Evolutionary conservation across 164 flowering plant genomes (phyloP), one percentile per base, ranked within the genome.

Genomic region (Vitis rupestris): DNA sequence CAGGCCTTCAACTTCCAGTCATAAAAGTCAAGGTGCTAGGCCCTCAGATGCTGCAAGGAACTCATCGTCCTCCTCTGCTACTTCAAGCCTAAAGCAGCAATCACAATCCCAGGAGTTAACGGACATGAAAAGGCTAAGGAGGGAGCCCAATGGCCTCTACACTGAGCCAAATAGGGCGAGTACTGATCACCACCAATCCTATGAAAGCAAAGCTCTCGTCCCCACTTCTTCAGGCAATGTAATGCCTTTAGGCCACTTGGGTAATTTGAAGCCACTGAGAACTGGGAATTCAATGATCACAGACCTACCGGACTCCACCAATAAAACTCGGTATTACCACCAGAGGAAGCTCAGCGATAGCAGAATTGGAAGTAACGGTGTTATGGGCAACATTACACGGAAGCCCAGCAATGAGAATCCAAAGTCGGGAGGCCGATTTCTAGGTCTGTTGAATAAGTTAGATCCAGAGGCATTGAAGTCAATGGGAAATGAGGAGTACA

Each of bases 401-500:
- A 81, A 71, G 50, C 47, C 66, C 9, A 75, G 78, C 61, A 76
- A 65, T 5, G 76, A 76, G 47, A 37, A 9, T 9, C 48, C 19
- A 13, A 10, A 16, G 19, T 9, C 15, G 5, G 59, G 16, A 10
- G 50, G 11, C 29, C 60, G 27, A 10, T 49, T 51, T 68, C 70
- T 29, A 13, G 65, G 72, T 8, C 67, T 64, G 4, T 71, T 76
- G 17, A 77, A 17, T 47, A 79, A 66, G 61, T 29, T 71, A 58
- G 88, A 89, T 54, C 86, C 97, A 11, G 97, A 87, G 69, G 74
- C 55, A 10, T 73, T 91, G 68, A 92, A 92, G 72, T 70, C 47
- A 11, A 75, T 87, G 82, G 97, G 97, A n/a, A 94, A 94, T 70
- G 91, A 87, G 53, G 87, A 85, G 30, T 95, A 85, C 74, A 91